Evolutionary conservation across 768 basidiomycete genomes (phyloP).

Genomic region (Lactarius evosmus): DNA sequence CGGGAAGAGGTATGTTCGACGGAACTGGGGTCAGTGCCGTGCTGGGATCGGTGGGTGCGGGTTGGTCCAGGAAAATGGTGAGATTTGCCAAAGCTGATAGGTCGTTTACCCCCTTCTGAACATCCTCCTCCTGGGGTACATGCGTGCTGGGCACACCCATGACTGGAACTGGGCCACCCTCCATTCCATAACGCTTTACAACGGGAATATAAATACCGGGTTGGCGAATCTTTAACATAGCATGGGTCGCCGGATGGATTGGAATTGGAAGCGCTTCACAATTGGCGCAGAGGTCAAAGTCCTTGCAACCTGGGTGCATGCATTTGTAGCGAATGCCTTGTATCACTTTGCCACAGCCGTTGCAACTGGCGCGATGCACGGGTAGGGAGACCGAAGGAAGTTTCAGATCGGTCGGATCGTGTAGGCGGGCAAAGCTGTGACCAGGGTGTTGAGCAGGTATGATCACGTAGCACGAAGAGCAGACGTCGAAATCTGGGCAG

Average conservation of each 20-base stretch:
- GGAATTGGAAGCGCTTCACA: conserved; percentile 82
- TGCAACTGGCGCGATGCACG: conserved; percentile 57
- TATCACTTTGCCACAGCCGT: conserved; percentile 57
- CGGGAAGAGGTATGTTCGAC: conserved; percentile 6
- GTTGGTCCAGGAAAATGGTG: neutral
- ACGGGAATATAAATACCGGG: conserved; percentile 46
- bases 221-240: conserved; percentile 69
- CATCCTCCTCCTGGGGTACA: neutral
- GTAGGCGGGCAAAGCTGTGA: conserved; percentile 69
- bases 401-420: conserved; percentile 51
- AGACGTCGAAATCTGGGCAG: conserved; percentile 86
- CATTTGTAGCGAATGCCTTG: conserved; percentile 78
- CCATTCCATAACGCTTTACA: conserved; percentile 36
- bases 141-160: neutral
- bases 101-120: neutral
- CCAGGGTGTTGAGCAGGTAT: conserved; percentile 69
- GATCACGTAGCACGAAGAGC: conserved; percentile 68
- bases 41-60: neutral
- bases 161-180: neutral
- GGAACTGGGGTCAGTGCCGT: neutral
- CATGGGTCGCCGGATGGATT: conserved; percentile 68
- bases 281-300: conserved; percentile 74
- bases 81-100: neutral
- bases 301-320: conserved; percentile 71
- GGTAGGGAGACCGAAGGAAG: neutral